phyloP scores from a whole-genome alignment of 352 stramenopile genomes.

The Phytophthora foliorum region DNA sequence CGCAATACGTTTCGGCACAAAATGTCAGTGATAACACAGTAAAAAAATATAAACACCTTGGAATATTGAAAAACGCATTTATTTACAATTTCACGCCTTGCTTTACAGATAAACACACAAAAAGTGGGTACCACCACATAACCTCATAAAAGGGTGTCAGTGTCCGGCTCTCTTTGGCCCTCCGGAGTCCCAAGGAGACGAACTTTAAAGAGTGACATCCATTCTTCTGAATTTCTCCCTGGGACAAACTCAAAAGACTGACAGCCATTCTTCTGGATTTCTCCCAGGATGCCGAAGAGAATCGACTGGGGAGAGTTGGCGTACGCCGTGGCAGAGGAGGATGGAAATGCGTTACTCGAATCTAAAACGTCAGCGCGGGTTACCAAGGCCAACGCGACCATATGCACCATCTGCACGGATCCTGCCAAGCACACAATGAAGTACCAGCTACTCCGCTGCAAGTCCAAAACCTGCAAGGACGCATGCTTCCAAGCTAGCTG shows the following conservation, averaged over 20 bases:
- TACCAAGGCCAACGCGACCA: slow-evolving; percentile 1
- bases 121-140: too few species aligned
- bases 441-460: slow-evolving; percentile 9
- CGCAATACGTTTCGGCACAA: too few species aligned
- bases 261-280: not conserved
- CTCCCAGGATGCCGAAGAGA: not conserved
- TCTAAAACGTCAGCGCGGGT: slow-evolving; percentile 1
- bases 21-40: too few species aligned
- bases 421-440: slow-evolving; percentile 1
- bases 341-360: not conserved
- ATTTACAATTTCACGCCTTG: too few species aligned
- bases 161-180: too few species aligned
- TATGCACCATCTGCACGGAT: slow-evolving; percentile 2
- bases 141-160: too few species aligned
- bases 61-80: too few species aligned
- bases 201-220: too few species aligned
- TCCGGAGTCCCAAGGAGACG: too few species aligned
- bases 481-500: not conserved
- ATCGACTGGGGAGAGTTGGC: slow-evolving; percentile 8
- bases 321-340: not conserved
- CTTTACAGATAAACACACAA: too few species aligned
- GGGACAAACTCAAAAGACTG: not conserved
- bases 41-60: too few species aligned
- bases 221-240: too few species aligned
- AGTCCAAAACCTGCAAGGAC: not conserved